Evolutionary conservation across 768 basidiomycete genomes (phyloP), one percentile per base, ranked within the genome.

Genomic region (Tulasnella sp.): DNA sequence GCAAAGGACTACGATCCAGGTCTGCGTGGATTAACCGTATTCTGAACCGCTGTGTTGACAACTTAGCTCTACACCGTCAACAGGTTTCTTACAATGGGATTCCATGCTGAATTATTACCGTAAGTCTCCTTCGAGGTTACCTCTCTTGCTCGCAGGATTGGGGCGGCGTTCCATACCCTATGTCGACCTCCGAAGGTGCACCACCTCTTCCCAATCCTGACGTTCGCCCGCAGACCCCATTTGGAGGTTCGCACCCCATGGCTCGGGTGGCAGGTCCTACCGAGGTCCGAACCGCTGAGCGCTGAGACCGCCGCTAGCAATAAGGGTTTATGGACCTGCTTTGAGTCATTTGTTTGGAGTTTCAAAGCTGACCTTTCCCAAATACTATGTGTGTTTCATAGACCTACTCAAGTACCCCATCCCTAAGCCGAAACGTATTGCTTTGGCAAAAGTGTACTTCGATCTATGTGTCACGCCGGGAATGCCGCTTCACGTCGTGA

Each of bases 1-100:
- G 93, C 94, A 4, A 90, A 89, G 81, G 94, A 96, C 83, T 96
- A 90, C 84, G 93, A 94, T 51, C 88, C 91, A 75, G 93, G 93
- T 9, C 88, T 10, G 61, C 29, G 29, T 35, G 15, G 26, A 67
- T 67, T 67, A 35, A 29, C 2, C 61, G 26, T 15, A 35, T 67
- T 35, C 29, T 3, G 32, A 35, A 29, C 29, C 23, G 10, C 26
- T 13, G 11, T 23, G 32, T 67, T 67, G 26, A 67, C 29, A 13
- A 26, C 61, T 67, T 67, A 2, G 61, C 61, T 67, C 29, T 32
- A 15, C 32, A 3, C 61, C 29, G 61, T 67, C 15, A 13, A 32
- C 26, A 67, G 61, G 61, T 26, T 67, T 95, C 79, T 79, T 90
- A 69, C 92, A 93, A 85, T 91, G 93, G 93, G 93, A 91, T 82